A percentile compares a stretch with the other conserved stretches of the same genome.
Conservation (phyloP, 305 asterid species). For the Plantago coronopus region DNA sequence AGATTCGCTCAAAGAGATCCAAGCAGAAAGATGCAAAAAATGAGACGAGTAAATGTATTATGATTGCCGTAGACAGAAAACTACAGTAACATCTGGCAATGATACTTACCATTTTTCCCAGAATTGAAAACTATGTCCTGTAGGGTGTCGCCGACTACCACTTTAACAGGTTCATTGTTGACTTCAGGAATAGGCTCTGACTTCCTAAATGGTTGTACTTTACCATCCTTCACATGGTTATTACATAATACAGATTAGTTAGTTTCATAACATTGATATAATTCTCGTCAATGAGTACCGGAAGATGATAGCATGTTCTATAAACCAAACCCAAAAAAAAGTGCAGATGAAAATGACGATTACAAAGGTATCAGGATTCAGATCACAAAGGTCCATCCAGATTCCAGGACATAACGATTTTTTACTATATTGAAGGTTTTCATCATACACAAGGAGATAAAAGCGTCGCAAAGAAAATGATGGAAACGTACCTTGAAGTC, state of each 20-base stretch:
- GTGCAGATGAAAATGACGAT: not conserved
- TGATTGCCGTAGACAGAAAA: not conserved
- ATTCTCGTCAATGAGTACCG: not conserved
- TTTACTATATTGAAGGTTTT: slow-evolving; percentile 19
- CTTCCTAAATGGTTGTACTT: slow-evolving; percentile 47
- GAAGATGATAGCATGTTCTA: not conserved
- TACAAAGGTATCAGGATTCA: not conserved
- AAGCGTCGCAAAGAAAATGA: slow-evolving; percentile 8
- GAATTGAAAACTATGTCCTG: slow-evolving; percentile 57
- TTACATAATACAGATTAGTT: slow-evolving; percentile 21
- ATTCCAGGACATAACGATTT: slow-evolving; percentile 3
- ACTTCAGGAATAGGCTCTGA: slow-evolving; percentile 71
- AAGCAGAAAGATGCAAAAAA: too few relatives aligned
- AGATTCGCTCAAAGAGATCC: not conserved
- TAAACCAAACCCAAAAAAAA: not conserved
- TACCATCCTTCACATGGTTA: slow-evolving; percentile 52
- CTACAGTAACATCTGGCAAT: slow-evolving; percentile 3
- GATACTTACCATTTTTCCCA: slow-evolving; percentile 52
- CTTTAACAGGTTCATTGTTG: slow-evolving; percentile 63
- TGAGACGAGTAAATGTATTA: too few relatives aligned
- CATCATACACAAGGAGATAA: slow-evolving; percentile 6
- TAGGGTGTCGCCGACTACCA: slow-evolving; percentile 68
- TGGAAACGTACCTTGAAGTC: slow-evolving; percentile 57
- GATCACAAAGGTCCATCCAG: not conserved
- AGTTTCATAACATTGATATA: slow-evolving; percentile 11